Evolutionary conservation across 306 rosid species (phyloP), one percentile per base, ranked within the genome.

Genomic region (Macrotyloma uniflorum): DNA sequence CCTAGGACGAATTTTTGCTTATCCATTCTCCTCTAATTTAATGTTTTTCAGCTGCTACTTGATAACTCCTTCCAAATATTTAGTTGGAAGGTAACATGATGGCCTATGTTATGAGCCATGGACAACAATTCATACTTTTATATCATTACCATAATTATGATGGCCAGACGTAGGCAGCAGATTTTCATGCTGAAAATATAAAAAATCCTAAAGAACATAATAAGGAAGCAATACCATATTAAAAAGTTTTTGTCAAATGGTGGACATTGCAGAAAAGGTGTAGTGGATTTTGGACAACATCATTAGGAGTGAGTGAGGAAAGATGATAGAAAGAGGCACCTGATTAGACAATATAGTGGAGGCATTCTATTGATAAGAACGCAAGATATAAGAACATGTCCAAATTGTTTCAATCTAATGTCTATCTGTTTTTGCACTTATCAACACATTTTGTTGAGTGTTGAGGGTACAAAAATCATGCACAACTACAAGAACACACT

Each of bases 1-100:
- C 82, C 68, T 28, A 33, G 26, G 8, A 55, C 35, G 26, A 73
- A 53, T 54, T 42, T 71, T 80, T 43, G 58, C 78, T 67, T 57
- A 62, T 71, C 51, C 19, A 23, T 26, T 47, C 58, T 26, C 46
- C 76, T 82, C 33, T 63, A 8, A 30, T 64, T 33, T 50, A 33
- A 23, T 50, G n/a, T 62, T 70, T 33, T 4, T 57, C 35, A 8
- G n/a, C 75, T 57, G n/a, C 70, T 57, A 45, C 76, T 59, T 40
- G 54, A 62, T 59, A 36, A 57, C 62, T 67, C 22, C 36, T 2
- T 43, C 40, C 22, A 18, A 45, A 55, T 18, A 35, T 40, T 47
- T 74, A 65, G 58, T 50, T 57, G 77, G 72, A 75, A 49, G 59
- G 23, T 65, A 67, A 36, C 65, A 59, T 12, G 15, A 47, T 80